These are phyloP conservation scores for Quercus berberidifolia DNA, from an alignment of 306 rosid genomes.

Conservation along the genomic window DNA sequence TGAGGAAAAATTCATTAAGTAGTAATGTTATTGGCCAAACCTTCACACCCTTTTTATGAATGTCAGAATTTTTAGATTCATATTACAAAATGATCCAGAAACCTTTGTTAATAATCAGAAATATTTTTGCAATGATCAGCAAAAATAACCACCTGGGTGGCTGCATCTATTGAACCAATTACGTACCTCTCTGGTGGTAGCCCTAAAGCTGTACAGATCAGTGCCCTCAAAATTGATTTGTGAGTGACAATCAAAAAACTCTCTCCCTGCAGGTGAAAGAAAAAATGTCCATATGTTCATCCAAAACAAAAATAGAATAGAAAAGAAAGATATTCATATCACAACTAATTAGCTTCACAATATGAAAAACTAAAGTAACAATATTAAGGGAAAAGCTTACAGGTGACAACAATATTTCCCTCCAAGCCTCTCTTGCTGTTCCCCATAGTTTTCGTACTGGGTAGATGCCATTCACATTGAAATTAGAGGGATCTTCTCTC, in stretches of 20 bases:
- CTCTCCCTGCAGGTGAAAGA: constrained; percentile 51
- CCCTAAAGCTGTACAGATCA: constrained; percentile 74
- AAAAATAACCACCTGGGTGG: neutral
- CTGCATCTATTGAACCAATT: neutral
- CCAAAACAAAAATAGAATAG: too few relatives aligned
- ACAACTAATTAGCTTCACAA: neutral
- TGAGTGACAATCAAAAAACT: constrained; percentile 67
- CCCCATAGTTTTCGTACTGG: constrained; percentile 64
- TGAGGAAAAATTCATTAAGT: neutral
- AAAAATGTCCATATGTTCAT: too few relatives aligned
- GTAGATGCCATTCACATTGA: constrained; percentile 50
- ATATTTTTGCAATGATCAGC: neutral
- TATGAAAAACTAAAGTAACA: neutral
- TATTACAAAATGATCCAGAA: neutral
- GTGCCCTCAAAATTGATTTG: constrained; percentile 75
- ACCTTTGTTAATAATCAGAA: constrained; percentile 6
- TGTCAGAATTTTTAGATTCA: neutral
- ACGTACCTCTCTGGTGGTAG: constrained; percentile 64
- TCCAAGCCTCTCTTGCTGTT: constrained; percentile 71
- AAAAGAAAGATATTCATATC: neutral
- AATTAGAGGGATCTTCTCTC: constrained; percentile 82
- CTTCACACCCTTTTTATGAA: neutral
- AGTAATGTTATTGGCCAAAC: neutral
- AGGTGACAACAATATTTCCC: constrained; percentile 60
- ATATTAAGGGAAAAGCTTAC: constrained; percentile 34